These are phyloP conservation scores for Hanseniaspora gamundiae DNA, from an alignment of 1,139 yeast genomes.

Conservation along the genomic window DNA sequence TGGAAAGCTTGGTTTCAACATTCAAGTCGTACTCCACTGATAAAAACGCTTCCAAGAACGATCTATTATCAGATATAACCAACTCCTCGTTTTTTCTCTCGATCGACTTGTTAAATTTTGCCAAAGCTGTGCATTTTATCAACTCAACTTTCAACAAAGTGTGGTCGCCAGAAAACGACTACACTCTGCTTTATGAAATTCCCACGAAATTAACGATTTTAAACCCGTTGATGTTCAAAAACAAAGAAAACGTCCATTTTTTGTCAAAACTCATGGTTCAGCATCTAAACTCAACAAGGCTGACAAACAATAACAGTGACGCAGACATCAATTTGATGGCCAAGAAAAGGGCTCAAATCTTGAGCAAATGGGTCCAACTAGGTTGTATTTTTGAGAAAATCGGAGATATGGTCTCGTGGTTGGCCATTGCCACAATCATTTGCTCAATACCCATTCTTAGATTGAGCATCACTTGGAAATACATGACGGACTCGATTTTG, in stretches of 20 bases:
- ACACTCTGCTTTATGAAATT: conserved; percentile 39
- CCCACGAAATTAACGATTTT: conserved; percentile 32
- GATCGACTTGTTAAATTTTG: conserved; percentile 38
- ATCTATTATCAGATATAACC: not conserved
- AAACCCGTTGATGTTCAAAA: conserved; percentile 55
- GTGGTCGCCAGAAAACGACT: conserved; percentile 70
- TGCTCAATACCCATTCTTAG: conserved; percentile 78
- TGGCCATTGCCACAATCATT: conserved; percentile 74
- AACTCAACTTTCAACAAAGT: conserved; percentile 42
- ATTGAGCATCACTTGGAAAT: conserved; percentile 63
- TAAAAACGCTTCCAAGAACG: not conserved
- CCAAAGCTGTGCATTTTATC: conserved; percentile 43
- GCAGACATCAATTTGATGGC: conserved; percentile 11
- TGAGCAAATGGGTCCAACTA: conserved; percentile 77
- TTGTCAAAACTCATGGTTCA: conserved; percentile 58
- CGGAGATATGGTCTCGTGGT: conserved; percentile 95
- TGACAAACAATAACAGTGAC: conserved; percentile 27
- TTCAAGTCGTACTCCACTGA: not conserved
- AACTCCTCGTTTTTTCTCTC: conserved; percentile 29
- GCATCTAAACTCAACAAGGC: conserved; percentile 40
- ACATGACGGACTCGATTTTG: conserved; percentile 49
- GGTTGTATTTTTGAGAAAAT: conserved; percentile 67
- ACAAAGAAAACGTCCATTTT: conserved; percentile 58
- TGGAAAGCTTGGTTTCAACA: not conserved
- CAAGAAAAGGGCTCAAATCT: conserved; percentile 46